Evolutionary conservation across 108 stramenopile genomes (phyloP), one percentile per base, ranked within the genome.

Genomic region (Pelagomonas calceolata): DNA sequence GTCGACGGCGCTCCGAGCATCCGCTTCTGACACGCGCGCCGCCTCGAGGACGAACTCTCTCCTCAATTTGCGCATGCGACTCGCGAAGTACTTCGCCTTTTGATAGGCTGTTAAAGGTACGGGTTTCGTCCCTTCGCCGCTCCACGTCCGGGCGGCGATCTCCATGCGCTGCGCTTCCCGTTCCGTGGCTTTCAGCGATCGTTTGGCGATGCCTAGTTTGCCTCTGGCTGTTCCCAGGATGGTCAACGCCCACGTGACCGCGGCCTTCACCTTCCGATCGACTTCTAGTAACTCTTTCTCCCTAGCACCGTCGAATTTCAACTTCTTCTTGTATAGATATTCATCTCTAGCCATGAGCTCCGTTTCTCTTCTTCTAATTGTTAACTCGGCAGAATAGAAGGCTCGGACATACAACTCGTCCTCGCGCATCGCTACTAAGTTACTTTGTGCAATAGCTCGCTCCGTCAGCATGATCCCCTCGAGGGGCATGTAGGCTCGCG

Each of bases 401-500:
- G 67, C 43, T 10, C 64, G 43, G 34, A 64, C 37, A 30, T 66
- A 70, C 12, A 21, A 16, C 0, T 80, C 79, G 36, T 80, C 79
- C 30, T 46, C 36, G 31, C 34, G 74, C 79, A 80, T 80, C 18
- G 46, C 78, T 14, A 78, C 70, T 18, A 51, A n/a, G 32, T 80
- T 73, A 34, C 70, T 69, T 32, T 78, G 70, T 68, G 78, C 74
- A 30, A 43, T 68, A 30, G 70, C 78, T 32, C 74, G 72, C 39
- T 80, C 79, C 34, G 72, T 36, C 36, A 75, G 67, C 75, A 71
- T 63, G 36, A 73, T 73, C 77, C 75, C 75, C 34, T 72, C 32
- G 29, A 79, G 73, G 39, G 77, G 79, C 36, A 80, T 63, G 72
- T 76, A 80, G 64, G 72, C 74, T 7, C 79, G 74, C 12, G 79